Conservation (phyloP, 1,139 yeast genomes). For the Hansenula lynferdii region DNA sequence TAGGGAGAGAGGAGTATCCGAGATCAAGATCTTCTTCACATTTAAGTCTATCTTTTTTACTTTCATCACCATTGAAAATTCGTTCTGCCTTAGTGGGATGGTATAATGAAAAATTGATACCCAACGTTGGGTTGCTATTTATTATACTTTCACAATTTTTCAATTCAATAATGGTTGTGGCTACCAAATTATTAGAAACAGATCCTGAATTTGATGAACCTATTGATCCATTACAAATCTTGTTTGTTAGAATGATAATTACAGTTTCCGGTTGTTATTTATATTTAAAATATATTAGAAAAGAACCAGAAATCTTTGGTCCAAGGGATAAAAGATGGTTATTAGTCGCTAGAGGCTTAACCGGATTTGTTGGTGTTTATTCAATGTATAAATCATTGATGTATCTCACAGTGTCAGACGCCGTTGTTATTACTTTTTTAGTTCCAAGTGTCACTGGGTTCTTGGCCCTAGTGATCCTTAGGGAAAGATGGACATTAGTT, state of each 20-base stretch:
- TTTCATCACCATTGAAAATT: neutral
- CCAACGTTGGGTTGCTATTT: slow-evolving; percentile 35
- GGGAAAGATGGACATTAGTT: slow-evolving; percentile 60
- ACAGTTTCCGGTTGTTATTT: slow-evolving; percentile 64
- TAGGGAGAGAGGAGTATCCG: neutral
- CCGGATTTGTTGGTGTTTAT: slow-evolving; percentile 79
- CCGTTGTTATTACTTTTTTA: slow-evolving; percentile 75
- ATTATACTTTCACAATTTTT: slow-evolving; percentile 59
- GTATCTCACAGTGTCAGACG: slow-evolving; percentile 72
- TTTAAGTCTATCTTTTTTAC: neutral
- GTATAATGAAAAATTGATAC: slow-evolving; percentile 9
- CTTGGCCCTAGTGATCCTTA: slow-evolving; percentile 61
- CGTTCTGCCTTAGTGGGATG: neutral
- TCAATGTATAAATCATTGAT: slow-evolving; percentile 70
- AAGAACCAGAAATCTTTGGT: slow-evolving; percentile 71
- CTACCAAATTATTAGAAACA: slow-evolving; percentile 67
- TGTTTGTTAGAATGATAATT: slow-evolving; percentile 70
- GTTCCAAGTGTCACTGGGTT: slow-evolving; percentile 76
- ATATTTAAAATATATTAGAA: slow-evolving; percentile 35
- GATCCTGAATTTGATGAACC: slow-evolving; percentile 50
- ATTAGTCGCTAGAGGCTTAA: slow-evolving; percentile 58
- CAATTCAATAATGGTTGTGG: slow-evolving; percentile 70
- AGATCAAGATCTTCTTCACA: neutral
- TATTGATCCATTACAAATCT: slow-evolving; percentile 72
- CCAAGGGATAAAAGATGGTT: slow-evolving; percentile 53